Base-by-base conservation (phyloP, 2,329 filamentous ascomycete genomes). In the Verticillium tricorpus region DNA sequence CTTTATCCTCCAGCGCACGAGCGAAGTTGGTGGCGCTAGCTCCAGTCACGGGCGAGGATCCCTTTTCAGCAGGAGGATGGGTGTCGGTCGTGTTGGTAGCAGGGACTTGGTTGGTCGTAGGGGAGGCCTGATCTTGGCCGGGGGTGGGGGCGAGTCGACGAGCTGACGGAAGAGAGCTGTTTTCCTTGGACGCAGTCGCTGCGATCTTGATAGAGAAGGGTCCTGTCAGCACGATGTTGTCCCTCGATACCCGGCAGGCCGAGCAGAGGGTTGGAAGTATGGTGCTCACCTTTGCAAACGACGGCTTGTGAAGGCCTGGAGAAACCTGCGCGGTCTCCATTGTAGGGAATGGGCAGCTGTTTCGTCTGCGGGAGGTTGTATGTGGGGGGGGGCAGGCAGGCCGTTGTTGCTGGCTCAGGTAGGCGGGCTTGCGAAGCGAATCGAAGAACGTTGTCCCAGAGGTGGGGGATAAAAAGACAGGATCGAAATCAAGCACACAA, bases 211-310 rank as follows among this genome's bases (percentile, higher is more conserved):
- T 59, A 63, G 55, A 34, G 66, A 54, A 63, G 55, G 64, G 58
- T 17, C 9, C 56, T 25, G 66, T 71, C 61, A 72, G 67, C 61
- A 55, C 8, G n/a, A 25, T n/a, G n/a, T 22, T n/a, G 19, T 50
- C 4, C 2, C 6, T 1, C 17, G 19, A 14, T 1, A 9, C n/a
- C 19, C n/a, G 45, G 2, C 25, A 11, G 19, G 8, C 45, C n/a
- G n/a, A 22, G 45, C 19, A 12, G 5, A 12, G 25, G 32, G 32
- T 15, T 32, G 31, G 22, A 31, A 32, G 11, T 31, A 28, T 14
- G 37, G 45, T 63, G 69, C 80, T 62, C 78, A 91, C 90, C 84
- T 91, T 92, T 76, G 90, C 90, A 80, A 93, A 93, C 54, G 89
- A 91, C 68, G 88, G 83, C 75, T 85, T 87, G 60, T 78, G 77